Evolutionary conservation across 2,329 filamentous ascomycete species (phyloP), one percentile per base, ranked within the genome.

Genomic region (Neonectria faginata): DNA sequence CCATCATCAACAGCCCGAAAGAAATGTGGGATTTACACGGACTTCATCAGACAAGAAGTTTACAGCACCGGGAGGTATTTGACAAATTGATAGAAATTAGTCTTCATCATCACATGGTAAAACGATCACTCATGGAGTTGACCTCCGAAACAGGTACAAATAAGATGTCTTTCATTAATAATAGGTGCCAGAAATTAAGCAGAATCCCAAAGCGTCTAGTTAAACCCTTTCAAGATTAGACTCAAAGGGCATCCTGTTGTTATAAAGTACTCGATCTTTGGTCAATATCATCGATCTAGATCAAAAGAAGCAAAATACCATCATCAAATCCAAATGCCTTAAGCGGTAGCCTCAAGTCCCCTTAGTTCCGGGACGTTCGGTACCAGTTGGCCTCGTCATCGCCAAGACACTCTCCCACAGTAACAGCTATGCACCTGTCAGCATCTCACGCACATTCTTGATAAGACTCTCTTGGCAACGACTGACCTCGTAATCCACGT

Each of bases 401-500:
- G 22, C 51, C 57, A 31, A 60, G 57, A 36, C 57, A 60, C 42
- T 60, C 57, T 60, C 57, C 57, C 10, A 60, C 57, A 14, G 57
- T 60, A 5, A 55, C 57, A 45, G 31, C 57, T 60, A 12, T 9
- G 6, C 12, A 2, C 1, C 20, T 14, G 31, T 60, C n/a, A 60
- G 51, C 5, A 48, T 48, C 31, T 20, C 10, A 9, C n/a, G 31
- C 29, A 8, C 2, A 27, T n/a, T 18, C 5, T 55, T 44, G 9
- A 18, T 33, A 27, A 53, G 3, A 36, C 7, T 22, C 10, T 27
- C 11, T 5, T n/a, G 3, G 11, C 1, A 18, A 1, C 5, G 6
- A 52, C 67, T 60, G 10, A 67, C 68, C 60, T 18, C 48, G 54
- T 18, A 64, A 42, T 7, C 62, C 62, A 6, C 62, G 64, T 1